These are phyloP conservation scores for Vitis amurensis DNA, from an alignment of 164 flowering plant genomes.

Conservation along the genomic window DNA sequence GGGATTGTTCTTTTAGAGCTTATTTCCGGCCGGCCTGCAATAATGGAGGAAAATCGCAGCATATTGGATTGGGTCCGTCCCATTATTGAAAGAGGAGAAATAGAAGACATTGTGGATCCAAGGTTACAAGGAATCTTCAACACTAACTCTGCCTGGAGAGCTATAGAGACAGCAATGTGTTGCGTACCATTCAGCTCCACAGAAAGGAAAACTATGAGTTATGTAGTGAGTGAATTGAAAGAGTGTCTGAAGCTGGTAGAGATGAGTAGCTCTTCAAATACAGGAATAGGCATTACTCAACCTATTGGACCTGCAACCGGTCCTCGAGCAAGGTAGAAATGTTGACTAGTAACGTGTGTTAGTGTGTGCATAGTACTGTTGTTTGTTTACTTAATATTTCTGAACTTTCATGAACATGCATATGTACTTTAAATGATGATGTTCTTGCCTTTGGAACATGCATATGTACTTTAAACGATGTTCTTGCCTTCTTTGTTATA, in stretches of 20 bases:
- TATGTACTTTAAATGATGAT: no score
- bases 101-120: conserved; percentile 31
- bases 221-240: conserved; percentile 27
- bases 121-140: conserved; percentile 28
- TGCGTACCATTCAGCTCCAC: conserved; percentile 23
- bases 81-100: conserved; percentile 35
- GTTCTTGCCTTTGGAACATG: no score
- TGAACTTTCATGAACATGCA: no score
- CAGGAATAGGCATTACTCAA: no score
- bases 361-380: no score
- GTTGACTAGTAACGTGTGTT: no score
- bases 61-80: conserved; percentile 31
- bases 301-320: no score
- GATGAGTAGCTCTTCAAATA: no score
- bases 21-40: conserved; percentile 35
- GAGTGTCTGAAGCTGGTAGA: conserved; percentile 24
- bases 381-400: no score
- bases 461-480: no score
- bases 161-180: conserved; percentile 38
- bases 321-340: no score
- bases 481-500: no score
- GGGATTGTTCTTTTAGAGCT: conserved; percentile 54
- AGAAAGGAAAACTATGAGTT: conserved; percentile 38
- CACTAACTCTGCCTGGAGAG: conserved; percentile 37
- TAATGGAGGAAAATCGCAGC: conserved; percentile 13